These are phyloP conservation scores for Suhomyces sp. DNA, from an alignment of 805 yeast species.

Conservation along the genomic window DNA sequence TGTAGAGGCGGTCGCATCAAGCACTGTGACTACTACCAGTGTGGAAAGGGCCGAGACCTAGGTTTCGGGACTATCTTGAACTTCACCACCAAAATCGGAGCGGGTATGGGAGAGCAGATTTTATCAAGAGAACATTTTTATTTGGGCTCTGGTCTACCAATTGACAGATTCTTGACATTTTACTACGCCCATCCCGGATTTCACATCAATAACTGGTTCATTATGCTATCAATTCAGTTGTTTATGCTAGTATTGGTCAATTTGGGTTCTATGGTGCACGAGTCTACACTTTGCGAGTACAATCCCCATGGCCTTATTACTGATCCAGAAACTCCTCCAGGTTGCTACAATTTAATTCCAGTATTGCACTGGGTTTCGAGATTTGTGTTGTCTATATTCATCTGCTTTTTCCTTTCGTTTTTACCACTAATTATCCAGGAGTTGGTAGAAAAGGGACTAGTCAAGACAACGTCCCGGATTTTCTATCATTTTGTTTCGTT, in stretches of 20 bases:
- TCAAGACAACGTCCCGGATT: slow-evolving; percentile 70
- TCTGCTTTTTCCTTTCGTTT: slow-evolving; percentile 90
- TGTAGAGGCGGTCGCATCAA: slow-evolving; percentile 90
- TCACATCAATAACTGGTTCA: slow-evolving; percentile 86
- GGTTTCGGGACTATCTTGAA: slow-evolving; percentile 91
- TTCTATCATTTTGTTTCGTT: slow-evolving; percentile 74
- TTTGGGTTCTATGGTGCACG: slow-evolving; percentile 74
- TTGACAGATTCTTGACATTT: slow-evolving; percentile 86
- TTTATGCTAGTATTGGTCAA: slow-evolving; percentile 79
- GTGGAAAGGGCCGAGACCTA: slow-evolving; percentile 95
- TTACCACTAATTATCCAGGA: slow-evolving; percentile 87
- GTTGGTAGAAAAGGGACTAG: slow-evolving; percentile 76
- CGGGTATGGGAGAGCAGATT: slow-evolving; percentile 98
- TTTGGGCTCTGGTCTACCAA: slow-evolving; percentile 83
- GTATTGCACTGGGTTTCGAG: slow-evolving; percentile 88
- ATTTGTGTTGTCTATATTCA: slow-evolving; percentile 84
- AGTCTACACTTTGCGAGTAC: slow-evolving; percentile 65
- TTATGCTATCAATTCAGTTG: slow-evolving; percentile 80
- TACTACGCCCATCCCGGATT: slow-evolving; percentile 97
- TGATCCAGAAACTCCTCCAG: slow-evolving; percentile 69
- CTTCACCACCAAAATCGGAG: slow-evolving; percentile 93
- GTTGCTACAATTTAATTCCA: slow-evolving; percentile 83
- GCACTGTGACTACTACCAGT: slow-evolving; percentile 93
- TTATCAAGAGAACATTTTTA: slow-evolving; percentile 88
- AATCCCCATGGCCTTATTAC: slow-evolving; percentile 67